phyloP scores from a whole-genome alignment of 257 asterid genomes.

The Primulina eburnea region DNA sequence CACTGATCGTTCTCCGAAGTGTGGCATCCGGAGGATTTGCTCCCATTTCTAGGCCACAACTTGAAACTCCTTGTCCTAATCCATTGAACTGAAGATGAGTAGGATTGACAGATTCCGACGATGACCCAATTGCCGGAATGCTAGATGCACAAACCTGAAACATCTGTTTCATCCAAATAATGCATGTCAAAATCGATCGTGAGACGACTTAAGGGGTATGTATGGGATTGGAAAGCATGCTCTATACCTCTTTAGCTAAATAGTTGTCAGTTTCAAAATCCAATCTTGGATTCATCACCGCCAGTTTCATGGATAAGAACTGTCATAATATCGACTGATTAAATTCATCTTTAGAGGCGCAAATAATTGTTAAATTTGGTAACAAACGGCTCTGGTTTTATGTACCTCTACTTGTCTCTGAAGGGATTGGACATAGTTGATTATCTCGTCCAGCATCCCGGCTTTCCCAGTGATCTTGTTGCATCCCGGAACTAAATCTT shows the following conservation, averaged over 20 bases:
- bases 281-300: constrained; percentile 60
- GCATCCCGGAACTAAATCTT: constrained; percentile 93
- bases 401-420: constrained; percentile 94
- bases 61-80: constrained; percentile 37
- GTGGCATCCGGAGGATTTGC: constrained; percentile 42
- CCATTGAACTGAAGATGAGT: constrained; percentile 41
- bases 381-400: background rate
- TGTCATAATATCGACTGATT: constrained; percentile 32
- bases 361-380: constrained; percentile 3
- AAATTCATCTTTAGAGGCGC: constrained; percentile 5
- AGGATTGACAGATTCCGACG: constrained; percentile 43
- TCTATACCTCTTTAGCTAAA: constrained; percentile 61
- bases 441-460: constrained; percentile 91
- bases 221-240: background rate
- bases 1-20: constrained; percentile 54
- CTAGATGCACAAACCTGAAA: constrained; percentile 37
- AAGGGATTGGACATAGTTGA: constrained; percentile 90
- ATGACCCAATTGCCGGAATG: constrained; percentile 36
- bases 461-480: constrained; percentile 88
- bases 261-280: constrained; percentile 57
- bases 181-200: background rate
- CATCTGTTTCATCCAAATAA: constrained; percentile 33
- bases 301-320: constrained; percentile 92
- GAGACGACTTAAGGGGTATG: background rate
- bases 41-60: constrained; percentile 42